Evolutionary conservation across 208 protist genomes (phyloP).

Genomic region (Angomonas deanei): DNA sequence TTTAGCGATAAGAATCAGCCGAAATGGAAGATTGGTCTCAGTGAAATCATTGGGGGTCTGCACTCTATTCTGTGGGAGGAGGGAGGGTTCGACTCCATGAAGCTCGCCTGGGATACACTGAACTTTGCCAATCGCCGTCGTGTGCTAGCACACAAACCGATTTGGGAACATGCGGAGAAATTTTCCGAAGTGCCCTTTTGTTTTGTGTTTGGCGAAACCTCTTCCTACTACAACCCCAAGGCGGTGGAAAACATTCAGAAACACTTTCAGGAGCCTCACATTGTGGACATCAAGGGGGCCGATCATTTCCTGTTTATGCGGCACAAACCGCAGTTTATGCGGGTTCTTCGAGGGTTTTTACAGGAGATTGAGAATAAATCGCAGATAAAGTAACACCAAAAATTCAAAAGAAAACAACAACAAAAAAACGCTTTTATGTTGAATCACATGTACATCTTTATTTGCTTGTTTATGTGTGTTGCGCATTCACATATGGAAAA

Average conservation of each 20-base stretch:
- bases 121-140: slow-evolving; percentile 12
- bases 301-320: slow-evolving; percentile 47
- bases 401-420: neutral
- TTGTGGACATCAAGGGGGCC: slow-evolving; percentile 26
- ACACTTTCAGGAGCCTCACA: slow-evolving; percentile 22
- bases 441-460: neutral
- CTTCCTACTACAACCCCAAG: slow-evolving; percentile 21
- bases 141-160: slow-evolving; percentile 13
- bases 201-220: slow-evolving; percentile 31
- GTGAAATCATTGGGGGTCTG: slow-evolving; percentile 29
- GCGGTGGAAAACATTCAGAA: slow-evolving; percentile 11
- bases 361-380: slow-evolving; percentile 17
- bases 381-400: too few species aligned
- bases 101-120: slow-evolving; percentile 7
- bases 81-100: slow-evolving; percentile 17
- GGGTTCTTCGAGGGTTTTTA: slow-evolving; percentile 20
- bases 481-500: neutral
- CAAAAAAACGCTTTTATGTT: neutral
- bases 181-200: slow-evolving; percentile 17
- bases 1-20: slow-evolving; percentile 11
- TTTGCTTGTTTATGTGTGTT: slow-evolving; percentile 4
- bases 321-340: slow-evolving; percentile 26
- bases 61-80: slow-evolving; percentile 25
- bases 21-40: slow-evolving; percentile 29
- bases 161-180: slow-evolving; percentile 21